These are phyloP conservation scores for Leccinum griseonigrum DNA, from an alignment of 1,284 basidiomycete genomes.

Conservation along the genomic window DNA sequence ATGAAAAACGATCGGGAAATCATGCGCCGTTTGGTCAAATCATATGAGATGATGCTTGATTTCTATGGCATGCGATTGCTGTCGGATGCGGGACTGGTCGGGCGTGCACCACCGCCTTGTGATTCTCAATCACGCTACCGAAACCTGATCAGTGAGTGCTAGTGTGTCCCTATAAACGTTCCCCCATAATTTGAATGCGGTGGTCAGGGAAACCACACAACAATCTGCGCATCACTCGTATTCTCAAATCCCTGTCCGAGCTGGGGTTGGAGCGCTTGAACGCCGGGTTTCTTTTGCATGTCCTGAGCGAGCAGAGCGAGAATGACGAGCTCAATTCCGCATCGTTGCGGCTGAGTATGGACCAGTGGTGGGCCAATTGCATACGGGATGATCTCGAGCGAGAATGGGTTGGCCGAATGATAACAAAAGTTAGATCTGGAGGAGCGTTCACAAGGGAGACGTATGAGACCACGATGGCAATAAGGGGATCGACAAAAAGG, in stretches of 20 bases:
- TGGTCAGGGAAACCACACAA: conserved; percentile 62
- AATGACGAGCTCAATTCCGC: conserved; percentile 47
- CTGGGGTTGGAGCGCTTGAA: conserved; percentile 61
- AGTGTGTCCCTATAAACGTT: conserved; percentile 17
- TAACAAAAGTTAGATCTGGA: conserved; percentile 46
- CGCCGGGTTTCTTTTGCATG: conserved; percentile 65
- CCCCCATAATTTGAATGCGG: background rate
- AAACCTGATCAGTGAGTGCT: conserved; percentile 61
- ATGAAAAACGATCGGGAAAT: conserved; percentile 56
- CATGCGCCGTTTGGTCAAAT: conserved; percentile 50
- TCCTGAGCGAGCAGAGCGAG: conserved; percentile 70
- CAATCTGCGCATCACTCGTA: conserved; percentile 74
- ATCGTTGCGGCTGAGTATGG: conserved; percentile 60
- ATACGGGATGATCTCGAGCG: conserved; percentile 60
- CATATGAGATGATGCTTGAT: conserved; percentile 70
- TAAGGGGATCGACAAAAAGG: conserved; percentile 27
- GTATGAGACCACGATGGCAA: conserved; percentile 49
- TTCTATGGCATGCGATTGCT: conserved; percentile 71
- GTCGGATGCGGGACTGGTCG: conserved; percentile 54
- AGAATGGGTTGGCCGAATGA: conserved; percentile 48
- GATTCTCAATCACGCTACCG: conserved; percentile 51
- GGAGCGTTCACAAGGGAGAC: conserved; percentile 53
- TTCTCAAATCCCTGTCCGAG: conserved; percentile 74
- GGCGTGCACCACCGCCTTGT: conserved; percentile 35
- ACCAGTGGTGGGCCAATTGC: conserved; percentile 76